Evolutionary conservation across 164 flowering plant species (phyloP), one percentile per base, ranked within the genome.

Genomic region (Cinnamomum chago): DNA sequence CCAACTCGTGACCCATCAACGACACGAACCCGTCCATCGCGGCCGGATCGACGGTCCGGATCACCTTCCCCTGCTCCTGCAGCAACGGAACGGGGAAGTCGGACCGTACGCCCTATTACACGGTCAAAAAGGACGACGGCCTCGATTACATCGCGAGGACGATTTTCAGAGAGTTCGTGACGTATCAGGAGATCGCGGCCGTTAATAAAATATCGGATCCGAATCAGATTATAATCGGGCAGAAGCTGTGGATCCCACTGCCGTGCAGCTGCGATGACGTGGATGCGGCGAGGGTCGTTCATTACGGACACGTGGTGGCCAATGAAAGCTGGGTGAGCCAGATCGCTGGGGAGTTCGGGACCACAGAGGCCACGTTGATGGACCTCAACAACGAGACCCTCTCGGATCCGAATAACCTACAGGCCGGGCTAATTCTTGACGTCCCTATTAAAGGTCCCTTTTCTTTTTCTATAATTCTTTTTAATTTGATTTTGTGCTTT

Each of bases 261-360:
- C 97, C 97, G 1, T 90, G 97, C 70, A 89, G 94, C 86, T 92
- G 97, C 77, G 95, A 92, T 58, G 77, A 78, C 0, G 92, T 90
- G 79, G 78, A 81, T 12, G 89, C 86, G 2, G 10, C 23, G 25
- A 55, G 58, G 55, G 90, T 86, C 51, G 88, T 86, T 5, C 97
- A 92, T 62, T 90, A 92, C 78, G 94, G 84, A 15, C 86, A 88
- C 77, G 75, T 85, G 78, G 97, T 90, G 75, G 62, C 73, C 14
- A 0, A 15, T 0, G 86, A 85, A 22, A 86, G 87, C 81, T 5
- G 89, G 11, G 77, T 91, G 70, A 80, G 58, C 73, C 62, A 24
- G 73, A 92, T 92, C 11, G 94, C 92, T 0, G n/a, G 20, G 72
- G 58, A 80, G 81, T 91, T 80, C 64, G 87, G 88, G n/a, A 80